phyloP scores from a whole-genome alignment of 352 stramenopile genomes.

The Phytopythium litorale region DNA sequence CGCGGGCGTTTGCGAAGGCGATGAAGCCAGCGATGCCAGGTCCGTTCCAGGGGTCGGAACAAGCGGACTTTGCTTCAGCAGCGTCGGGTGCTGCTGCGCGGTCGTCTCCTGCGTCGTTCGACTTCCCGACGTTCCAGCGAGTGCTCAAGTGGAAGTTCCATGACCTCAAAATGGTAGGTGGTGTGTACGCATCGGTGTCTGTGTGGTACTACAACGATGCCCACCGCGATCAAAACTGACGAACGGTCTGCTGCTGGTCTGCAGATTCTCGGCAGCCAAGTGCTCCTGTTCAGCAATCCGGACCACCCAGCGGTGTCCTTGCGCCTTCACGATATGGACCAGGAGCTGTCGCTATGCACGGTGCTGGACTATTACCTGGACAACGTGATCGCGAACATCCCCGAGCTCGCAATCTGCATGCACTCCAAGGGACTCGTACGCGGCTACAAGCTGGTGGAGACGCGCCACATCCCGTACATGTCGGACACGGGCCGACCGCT shows the following conservation, averaged over 20 bases:
- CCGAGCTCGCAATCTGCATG: slow-evolving; percentile 83
- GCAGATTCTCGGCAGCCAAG: slow-evolving; percentile 76
- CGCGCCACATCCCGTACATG: slow-evolving; percentile 79
- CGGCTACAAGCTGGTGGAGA: slow-evolving; percentile 84
- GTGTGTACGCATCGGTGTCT: neutral
- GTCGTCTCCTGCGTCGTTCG: slow-evolving; percentile 19
- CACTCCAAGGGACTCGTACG: slow-evolving; percentile 82
- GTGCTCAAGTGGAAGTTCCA: slow-evolving; percentile 87
- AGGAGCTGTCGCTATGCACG: slow-evolving; percentile 76
- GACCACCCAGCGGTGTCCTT: slow-evolving; percentile 82
- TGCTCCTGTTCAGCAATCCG: slow-evolving; percentile 80
- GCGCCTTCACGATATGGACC: slow-evolving; percentile 83
- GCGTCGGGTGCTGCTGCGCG: slow-evolving; percentile 6
- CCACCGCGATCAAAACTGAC: too few species aligned
- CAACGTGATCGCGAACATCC: slow-evolving; percentile 87
- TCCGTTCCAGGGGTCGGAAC: neutral
- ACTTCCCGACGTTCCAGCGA: slow-evolving; percentile 57
- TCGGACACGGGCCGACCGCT: slow-evolving; percentile 49
- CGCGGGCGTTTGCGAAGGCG: neutral
- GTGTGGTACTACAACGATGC: too few species aligned
- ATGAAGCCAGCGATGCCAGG: slow-evolving; percentile 3
- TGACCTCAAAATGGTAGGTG: slow-evolving; percentile 78
- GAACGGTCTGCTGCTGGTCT: neutral
- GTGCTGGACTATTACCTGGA: slow-evolving; percentile 87
- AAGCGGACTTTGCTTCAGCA: slow-evolving; percentile 17